Evolutionary conservation across 352 stramenopile species (phyloP), one percentile per base, ranked within the genome.

Genomic region (Globisporangium lucens): DNA sequence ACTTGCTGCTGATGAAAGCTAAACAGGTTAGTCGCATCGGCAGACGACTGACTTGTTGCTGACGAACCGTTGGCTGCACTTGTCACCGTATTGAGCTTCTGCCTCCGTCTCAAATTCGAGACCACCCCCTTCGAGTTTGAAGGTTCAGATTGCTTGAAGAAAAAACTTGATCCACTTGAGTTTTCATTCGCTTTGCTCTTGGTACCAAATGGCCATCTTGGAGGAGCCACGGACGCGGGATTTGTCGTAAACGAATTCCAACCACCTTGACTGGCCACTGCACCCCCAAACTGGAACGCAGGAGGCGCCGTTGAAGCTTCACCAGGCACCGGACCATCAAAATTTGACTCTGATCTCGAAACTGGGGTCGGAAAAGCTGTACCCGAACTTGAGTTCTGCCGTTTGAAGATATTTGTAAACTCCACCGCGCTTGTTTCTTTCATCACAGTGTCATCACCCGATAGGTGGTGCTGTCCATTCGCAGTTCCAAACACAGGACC

Each of bases 341-440:
- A 65, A 17, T 47, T 30, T 29, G 59, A 27, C 17, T 55, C 8
- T 7, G 30, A 65, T 17, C 10, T 53, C 15, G 27, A 15, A n/a
- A 2, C 43, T 53, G 56, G 15, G 17, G 22, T 4, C 12, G 24
- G 17, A n/a, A 59, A 61, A 20, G 63, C 17, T 29, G 38, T 3
- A 22, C 29, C 20, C n/a, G 38, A 35, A 33, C 17, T 33, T 24
- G 52, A 36, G 12, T 30, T 43, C 7, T 55, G 29, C 17, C 52
- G 64, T 27, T 55, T 29, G 12, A 69, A 61, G 27, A 65, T 49
- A 49, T 49, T 69, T 29, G 64, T 64, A 35, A 68, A 63, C 30
- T 61, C 62, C 17, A 33, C 35, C 8, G 15, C 63, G 12, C 12
- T 64, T 24, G 30, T 29, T 30, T 69, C 65, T 22, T 35, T 65